Evolutionary conservation across 257 asterid species (phyloP).

Genomic region (Plectranthus barbatus): DNA sequence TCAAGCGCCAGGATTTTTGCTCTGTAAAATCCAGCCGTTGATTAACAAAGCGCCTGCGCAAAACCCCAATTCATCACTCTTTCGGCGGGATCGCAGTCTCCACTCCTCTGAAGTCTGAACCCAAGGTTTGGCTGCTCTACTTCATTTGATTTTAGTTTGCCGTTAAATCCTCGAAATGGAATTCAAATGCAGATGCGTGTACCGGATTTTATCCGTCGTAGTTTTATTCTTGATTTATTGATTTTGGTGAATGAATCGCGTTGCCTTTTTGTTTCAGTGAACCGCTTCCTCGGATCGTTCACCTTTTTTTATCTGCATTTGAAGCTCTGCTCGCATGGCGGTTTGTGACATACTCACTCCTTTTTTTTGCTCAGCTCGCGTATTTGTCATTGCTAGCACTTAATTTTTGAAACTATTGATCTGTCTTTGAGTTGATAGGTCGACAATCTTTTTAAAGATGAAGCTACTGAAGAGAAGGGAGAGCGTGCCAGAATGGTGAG

Average conservation of each 20-base stretch:
- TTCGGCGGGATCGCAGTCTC: conserved; percentile 8
- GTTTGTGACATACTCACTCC: conserved; percentile 10
- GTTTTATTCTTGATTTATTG: background rate
- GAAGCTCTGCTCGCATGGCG: conserved; percentile 22
- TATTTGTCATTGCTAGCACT: background rate
- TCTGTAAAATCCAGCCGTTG: background rate
- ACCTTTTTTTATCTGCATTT: background rate
- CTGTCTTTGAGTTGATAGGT: conserved; percentile 22
- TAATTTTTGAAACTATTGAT: background rate
- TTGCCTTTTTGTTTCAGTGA: conserved; percentile 6
- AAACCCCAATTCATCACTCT: conserved; percentile 3
- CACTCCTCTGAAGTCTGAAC: background rate
- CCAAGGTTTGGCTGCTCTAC: background rate
- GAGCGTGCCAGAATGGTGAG: conserved; percentile 94
- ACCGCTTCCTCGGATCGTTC: background rate
- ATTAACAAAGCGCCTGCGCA: background rate
- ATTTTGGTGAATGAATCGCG: background rate
- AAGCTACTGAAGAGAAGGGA: conserved; percentile 95
- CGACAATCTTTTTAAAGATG: conserved; percentile 69
- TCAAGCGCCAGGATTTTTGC: background rate
- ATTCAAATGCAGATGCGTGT: background rate
- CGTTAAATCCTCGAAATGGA: background rate
- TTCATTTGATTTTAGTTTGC: background rate
- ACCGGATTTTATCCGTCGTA: background rate
- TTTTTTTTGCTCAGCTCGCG: background rate